phyloP scores from a whole-genome alignment of 2,329 filamentous ascomycete species.

The Decorospora gaudefroyi region DNA sequence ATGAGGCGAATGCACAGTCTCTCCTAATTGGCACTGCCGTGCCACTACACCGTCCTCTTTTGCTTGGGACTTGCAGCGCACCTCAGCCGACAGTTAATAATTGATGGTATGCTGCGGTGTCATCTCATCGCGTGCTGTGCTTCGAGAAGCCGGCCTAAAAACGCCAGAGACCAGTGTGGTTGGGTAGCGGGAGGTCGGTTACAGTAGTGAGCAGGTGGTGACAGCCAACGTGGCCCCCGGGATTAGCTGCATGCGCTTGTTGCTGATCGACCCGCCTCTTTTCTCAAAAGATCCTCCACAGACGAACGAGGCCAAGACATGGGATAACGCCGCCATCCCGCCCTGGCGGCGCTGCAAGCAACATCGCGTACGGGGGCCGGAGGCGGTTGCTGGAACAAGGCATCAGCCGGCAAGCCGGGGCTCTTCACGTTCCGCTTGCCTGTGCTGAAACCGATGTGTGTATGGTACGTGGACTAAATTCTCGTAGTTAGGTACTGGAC shows the following conservation, averaged over 20 bases:
- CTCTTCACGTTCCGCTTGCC: conserved; percentile 40
- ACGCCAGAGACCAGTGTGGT: conserved; percentile 13
- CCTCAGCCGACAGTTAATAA: too few species aligned
- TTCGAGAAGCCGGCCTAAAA: conserved; percentile 28
- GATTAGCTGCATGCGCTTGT: conserved; percentile 48
- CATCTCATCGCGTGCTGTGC: conserved; percentile 26
- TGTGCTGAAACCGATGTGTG: conserved; percentile 38
- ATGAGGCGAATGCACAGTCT: conserved; percentile 5
- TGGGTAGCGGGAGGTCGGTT: conserved; percentile 30
- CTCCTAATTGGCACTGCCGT: conserved; percentile 24
- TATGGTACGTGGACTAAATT: conserved; percentile 28
- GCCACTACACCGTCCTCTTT: too few species aligned
- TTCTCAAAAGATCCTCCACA: conserved; percentile 46
- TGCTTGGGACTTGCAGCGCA: too few species aligned
- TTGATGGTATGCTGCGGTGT: conserved; percentile 16
- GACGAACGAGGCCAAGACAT: conserved; percentile 43
- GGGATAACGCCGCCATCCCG: conserved; percentile 43
- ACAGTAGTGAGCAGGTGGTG: conserved; percentile 24
- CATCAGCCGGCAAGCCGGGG: conserved; percentile 35
- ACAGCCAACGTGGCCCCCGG: conserved; percentile 48
- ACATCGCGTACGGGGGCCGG: conserved; percentile 37
- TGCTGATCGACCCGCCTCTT: conserved; percentile 48
- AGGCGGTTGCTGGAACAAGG: conserved; percentile 39
- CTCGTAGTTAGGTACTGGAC: conserved; percentile 27
- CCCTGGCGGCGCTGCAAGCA: conserved; percentile 39